A percentile compares a stretch with the other conserved stretches of the same genome.
Evolutionary conservation across 441 rosid genomes (phyloP).

Genomic region (Erodium texanum): DNA sequence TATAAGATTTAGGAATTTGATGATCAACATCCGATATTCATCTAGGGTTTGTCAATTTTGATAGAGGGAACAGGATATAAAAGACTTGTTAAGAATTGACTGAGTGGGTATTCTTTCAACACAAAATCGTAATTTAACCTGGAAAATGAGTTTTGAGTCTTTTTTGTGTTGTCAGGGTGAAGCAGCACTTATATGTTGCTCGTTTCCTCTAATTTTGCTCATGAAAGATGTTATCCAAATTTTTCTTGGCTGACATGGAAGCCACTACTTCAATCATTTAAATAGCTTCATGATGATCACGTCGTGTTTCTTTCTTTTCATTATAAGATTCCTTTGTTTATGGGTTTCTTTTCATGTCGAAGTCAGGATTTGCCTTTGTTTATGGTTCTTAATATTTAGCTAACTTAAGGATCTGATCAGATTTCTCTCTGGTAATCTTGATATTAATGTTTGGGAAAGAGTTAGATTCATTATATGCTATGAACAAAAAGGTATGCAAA

Average conservation of each 20-base stretch:
- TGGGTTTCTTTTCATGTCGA: neutral
- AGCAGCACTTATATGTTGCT: too few species aligned
- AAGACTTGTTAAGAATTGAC: neutral
- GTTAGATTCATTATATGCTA: neutral
- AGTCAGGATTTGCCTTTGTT: neutral
- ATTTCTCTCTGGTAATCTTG: neutral
- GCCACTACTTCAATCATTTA: neutral
- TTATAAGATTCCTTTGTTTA: neutral
- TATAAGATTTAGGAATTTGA: neutral
- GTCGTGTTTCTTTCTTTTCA: neutral
- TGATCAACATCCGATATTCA: neutral
- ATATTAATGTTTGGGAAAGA: neutral
- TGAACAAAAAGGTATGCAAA: too few species aligned
- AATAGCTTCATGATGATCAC: too few species aligned
- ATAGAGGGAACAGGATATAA: neutral
- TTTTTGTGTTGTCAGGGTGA: neutral
- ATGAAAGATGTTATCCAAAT: neutral
- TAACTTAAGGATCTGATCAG: neutral
- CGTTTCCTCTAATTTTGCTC: neutral
- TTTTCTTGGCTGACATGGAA: neutral
- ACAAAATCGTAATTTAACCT: neutral
- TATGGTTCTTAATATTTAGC: neutral
- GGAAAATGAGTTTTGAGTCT: neutral
- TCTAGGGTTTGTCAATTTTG: neutral
- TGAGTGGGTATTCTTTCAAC: neutral